phyloP scores from a whole-genome alignment of 2,329 filamentous ascomycete genomes.

The Xylogone sp. region DNA sequence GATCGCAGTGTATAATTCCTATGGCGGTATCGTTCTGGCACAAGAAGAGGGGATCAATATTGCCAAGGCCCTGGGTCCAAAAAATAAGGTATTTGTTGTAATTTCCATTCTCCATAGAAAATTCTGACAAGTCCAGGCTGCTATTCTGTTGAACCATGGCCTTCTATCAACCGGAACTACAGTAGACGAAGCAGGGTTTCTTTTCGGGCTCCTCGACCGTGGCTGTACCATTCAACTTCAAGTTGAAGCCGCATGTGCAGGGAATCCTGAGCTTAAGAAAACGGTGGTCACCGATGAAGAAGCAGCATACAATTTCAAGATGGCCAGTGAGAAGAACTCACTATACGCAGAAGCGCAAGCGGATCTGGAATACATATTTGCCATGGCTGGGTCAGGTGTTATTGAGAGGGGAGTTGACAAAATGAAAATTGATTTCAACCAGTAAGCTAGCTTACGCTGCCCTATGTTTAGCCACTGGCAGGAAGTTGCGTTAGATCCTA shows the following conservation, averaged over 20 bases:
- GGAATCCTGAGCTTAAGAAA: slow-evolving; percentile 42
- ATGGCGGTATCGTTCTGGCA: slow-evolving; percentile 60
- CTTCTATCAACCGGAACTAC: slow-evolving; percentile 67
- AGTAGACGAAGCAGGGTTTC: slow-evolving; percentile 70
- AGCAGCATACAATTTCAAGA: slow-evolving; percentile 48
- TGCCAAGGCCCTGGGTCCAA: slow-evolving; percentile 57
- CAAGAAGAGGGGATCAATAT: slow-evolving; percentile 63
- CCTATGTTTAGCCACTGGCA: too few species aligned
- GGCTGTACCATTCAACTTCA: slow-evolving; percentile 65
- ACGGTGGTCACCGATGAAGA: slow-evolving; percentile 51
- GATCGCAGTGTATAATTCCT: slow-evolving; percentile 61
- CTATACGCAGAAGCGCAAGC: slow-evolving; percentile 44
- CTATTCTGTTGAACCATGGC: slow-evolving; percentile 69
- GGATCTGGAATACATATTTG: slow-evolving; percentile 44
- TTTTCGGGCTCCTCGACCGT: slow-evolving; percentile 66
- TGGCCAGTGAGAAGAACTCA: slow-evolving; percentile 42
- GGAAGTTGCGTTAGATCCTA: too few species aligned
- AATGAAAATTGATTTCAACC: slow-evolving; percentile 22
- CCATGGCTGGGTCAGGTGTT: slow-evolving; percentile 31
- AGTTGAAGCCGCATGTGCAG: slow-evolving; percentile 62
- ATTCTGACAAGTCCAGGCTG: slow-evolving; percentile 34
- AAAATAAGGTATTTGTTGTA: slow-evolving; percentile 33
- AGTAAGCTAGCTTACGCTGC: slow-evolving; percentile 10
- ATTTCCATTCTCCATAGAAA: neutral
- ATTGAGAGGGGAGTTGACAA: slow-evolving; percentile 26